Evolutionary conservation across 1,284 basidiomycete genomes (phyloP).

Genomic region (Schizophyllum amplum): DNA sequence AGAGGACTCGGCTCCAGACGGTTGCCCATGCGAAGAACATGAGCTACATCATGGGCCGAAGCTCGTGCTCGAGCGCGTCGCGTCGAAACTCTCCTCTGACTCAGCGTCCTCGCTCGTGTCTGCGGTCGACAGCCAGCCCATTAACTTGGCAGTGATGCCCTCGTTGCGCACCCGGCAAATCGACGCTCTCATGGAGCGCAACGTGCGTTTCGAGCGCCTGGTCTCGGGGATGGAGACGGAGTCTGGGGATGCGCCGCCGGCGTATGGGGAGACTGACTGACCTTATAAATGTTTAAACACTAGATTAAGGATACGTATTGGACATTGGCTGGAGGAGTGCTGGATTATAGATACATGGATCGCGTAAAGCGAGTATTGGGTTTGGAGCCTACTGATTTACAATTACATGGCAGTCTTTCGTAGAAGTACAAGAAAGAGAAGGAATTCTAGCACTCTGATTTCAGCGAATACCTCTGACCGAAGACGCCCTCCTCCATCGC

Average conservation of each 20-base stretch:
- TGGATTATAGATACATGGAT: not conserved
- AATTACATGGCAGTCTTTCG: not conserved
- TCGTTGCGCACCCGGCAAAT: conserved; percentile 18
- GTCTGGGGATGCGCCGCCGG: conserved; percentile 37
- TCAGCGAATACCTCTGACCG: conserved; percentile 6
- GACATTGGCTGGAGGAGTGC: not conserved
- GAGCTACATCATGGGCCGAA: conserved; percentile 5
- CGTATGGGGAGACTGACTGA: conserved; percentile 20
- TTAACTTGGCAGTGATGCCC: conserved; percentile 21
- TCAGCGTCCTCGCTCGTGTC: conserved; percentile 23
- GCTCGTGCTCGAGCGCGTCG: conserved; percentile 18
- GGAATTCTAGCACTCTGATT: not conserved
- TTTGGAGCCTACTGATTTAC: not conserved
- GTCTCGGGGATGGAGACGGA: conserved; percentile 40
- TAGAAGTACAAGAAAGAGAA: no score
- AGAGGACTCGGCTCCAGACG: conserved; percentile 22
- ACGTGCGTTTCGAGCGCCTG: conserved; percentile 42
- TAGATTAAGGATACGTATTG: not conserved
- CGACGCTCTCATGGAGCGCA: conserved; percentile 30
- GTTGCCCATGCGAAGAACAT: conserved; percentile 33
- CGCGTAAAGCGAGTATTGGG: not conserved
- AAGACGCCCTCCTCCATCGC: conserved; percentile 13
- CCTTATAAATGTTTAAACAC: not conserved
- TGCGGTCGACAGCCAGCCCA: conserved; percentile 22
- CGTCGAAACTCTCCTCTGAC: conserved; percentile 25